Evolutionary conservation across 2,329 filamentous ascomycete genomes (phyloP).

Genomic region (Pyrenophora seminiperda): DNA sequence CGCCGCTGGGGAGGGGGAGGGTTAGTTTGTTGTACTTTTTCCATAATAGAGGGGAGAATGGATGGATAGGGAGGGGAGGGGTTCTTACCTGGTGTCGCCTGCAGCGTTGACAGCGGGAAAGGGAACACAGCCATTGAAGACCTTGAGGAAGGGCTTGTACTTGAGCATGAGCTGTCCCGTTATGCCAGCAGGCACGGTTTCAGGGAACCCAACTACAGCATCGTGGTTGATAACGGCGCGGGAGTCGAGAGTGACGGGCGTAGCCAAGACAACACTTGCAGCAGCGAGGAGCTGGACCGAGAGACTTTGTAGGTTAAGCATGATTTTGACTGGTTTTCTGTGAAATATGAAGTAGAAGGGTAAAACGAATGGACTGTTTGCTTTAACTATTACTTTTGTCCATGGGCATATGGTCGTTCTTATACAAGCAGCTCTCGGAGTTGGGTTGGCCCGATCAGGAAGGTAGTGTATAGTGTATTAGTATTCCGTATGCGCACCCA

Average conservation of each 20-base stretch:
- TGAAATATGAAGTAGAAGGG: not conserved
- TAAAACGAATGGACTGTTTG: too few species aligned
- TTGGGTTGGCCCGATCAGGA: not conserved
- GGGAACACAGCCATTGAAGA: constrained; percentile 65
- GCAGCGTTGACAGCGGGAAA: constrained; percentile 65
- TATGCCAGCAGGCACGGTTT: constrained; percentile 58
- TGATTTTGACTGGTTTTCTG: constrained; percentile 13
- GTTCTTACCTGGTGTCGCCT: constrained; percentile 60
- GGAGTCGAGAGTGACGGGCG: constrained; percentile 35
- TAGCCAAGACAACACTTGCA: constrained; percentile 27
- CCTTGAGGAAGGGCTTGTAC: constrained; percentile 62
- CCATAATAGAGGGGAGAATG: not conserved
- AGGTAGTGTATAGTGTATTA: too few species aligned
- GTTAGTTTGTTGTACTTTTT: not conserved
- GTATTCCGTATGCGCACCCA: too few species aligned
- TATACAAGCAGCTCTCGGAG: constrained; percentile 6
- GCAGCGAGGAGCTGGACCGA: constrained; percentile 31
- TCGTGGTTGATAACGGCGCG: constrained; percentile 54
- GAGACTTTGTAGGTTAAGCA: constrained; percentile 31
- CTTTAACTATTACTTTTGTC: too few species aligned
- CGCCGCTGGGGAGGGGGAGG: constrained; percentile 44
- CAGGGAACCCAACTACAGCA: constrained; percentile 58
- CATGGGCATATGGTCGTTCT: constrained; percentile 1
- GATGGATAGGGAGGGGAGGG: too few species aligned
- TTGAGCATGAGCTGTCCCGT: constrained; percentile 58